Evolutionary conservation across 2,329 filamentous ascomycete species (phyloP).

Genomic region (Talaromyces sp.): DNA sequence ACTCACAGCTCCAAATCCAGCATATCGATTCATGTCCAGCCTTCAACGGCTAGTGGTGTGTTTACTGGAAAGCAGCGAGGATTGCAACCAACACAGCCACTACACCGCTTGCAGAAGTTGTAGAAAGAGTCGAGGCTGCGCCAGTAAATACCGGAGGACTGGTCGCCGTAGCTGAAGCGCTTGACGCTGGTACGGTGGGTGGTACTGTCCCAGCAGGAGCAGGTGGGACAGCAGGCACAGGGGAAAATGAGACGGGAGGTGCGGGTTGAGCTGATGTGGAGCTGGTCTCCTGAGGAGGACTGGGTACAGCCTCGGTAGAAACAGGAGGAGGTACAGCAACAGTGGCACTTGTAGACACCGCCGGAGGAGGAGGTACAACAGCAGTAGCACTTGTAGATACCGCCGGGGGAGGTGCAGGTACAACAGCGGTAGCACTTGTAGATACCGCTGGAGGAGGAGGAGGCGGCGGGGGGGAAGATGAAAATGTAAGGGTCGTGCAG

Average conservation of each 20-base stretch:
- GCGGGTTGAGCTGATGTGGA: background rate
- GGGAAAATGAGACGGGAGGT: background rate
- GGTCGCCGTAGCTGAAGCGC: background rate
- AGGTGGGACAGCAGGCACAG: background rate
- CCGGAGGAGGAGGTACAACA: background rate
- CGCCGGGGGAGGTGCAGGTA: background rate
- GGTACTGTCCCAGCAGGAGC: background rate
- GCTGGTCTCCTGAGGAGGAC: background rate
- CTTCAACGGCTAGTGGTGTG: background rate
- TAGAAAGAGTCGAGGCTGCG: background rate
- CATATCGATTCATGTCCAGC: background rate
- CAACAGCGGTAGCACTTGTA: background rate
- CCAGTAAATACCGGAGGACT: constrained; percentile 2
- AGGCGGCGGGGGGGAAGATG: background rate
- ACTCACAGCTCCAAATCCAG: background rate
- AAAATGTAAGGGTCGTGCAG: background rate
- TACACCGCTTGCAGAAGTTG: background rate
- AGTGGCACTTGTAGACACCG: background rate
- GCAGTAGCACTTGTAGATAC: background rate
- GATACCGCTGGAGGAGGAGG: background rate
- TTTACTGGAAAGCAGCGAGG: constrained; percentile 1
- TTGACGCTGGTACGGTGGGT: background rate
- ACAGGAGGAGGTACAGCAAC: background rate
- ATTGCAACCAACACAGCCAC: background rate
- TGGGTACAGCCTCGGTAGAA: background rate